Evolutionary conservation across 495 filamentous ascomycete genomes (phyloP).

Genomic region (Penicillium flavigenum): DNA sequence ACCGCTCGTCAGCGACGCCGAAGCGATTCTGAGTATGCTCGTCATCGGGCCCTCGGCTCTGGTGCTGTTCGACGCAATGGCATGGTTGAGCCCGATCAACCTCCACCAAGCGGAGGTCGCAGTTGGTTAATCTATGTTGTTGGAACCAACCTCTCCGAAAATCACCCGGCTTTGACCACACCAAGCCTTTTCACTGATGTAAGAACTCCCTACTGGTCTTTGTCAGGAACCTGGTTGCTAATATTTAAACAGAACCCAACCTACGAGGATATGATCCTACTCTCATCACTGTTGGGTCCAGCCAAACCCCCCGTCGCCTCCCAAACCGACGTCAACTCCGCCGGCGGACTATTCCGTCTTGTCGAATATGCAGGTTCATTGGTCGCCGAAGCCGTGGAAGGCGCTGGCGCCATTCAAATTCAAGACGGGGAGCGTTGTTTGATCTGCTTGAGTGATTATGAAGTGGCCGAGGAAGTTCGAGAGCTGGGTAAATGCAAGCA

Average conservation of each 20-base stretch:
- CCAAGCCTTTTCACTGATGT: constrained; percentile 76
- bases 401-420: constrained; percentile 48
- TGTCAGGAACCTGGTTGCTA: constrained; percentile 8
- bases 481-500: constrained; percentile 66
- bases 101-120: constrained; percentile 50
- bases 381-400: constrained; percentile 51
- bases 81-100: constrained; percentile 63
- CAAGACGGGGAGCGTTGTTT: constrained; percentile 63
- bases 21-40: constrained; percentile 63
- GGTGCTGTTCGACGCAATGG: constrained; percentile 65
- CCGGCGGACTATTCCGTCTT: constrained; percentile 58
- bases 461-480: constrained; percentile 60
- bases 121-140: constrained; percentile 82
- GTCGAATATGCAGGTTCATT: constrained; percentile 47
- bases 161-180: constrained; percentile 73
- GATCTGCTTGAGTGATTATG: constrained; percentile 72
- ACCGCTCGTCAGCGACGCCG: constrained; percentile 53
- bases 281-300: constrained; percentile 69
- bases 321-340: constrained; percentile 63
- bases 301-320: constrained; percentile 73
- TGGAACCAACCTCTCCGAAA: constrained; percentile 71
- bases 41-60: constrained; percentile 58
- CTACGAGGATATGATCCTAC: constrained; percentile 76
- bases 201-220: constrained; percentile 21
- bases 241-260: constrained; percentile 58